phyloP scores from a whole-genome alignment of 1,284 basidiomycete genomes.

The Malassezia obtusa region DNA sequence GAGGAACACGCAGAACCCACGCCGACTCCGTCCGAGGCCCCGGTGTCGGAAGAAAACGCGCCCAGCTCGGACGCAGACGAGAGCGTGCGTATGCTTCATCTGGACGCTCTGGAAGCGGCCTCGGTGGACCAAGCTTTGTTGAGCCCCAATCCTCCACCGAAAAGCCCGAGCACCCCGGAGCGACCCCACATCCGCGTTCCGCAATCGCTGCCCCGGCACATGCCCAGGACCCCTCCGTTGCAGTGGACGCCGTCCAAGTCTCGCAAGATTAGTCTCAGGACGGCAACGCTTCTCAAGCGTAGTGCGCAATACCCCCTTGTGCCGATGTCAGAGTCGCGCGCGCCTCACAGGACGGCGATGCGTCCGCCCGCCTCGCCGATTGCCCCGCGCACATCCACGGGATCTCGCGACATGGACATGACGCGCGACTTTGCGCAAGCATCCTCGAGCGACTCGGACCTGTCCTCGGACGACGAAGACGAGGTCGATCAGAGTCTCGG shows the following conservation, averaged over 20 bases:
- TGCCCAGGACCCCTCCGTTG: neutral
- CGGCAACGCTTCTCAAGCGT: constrained; percentile 15
- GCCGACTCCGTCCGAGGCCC: too few relatives aligned
- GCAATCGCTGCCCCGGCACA: neutral
- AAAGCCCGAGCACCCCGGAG: too few relatives aligned
- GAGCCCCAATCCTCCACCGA: neutral
- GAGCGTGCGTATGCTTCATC: too few relatives aligned
- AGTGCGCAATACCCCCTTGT: constrained; percentile 10
- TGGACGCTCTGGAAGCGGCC: neutral
- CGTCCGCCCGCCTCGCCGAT: neutral
- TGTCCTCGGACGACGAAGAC: constrained; percentile 1
- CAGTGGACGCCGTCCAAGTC: constrained; percentile 11
- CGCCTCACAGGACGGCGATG: neutral
- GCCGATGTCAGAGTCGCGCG: neutral
- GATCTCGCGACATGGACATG: constrained; percentile 13
- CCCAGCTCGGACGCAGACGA: too few relatives aligned
- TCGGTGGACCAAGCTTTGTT: neutral
- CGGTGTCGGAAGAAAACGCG: too few relatives aligned
- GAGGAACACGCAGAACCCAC: too few relatives aligned
- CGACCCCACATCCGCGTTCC: neutral
- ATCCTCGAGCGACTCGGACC: neutral
- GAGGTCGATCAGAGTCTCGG: constrained; percentile 7
- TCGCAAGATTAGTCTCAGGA: constrained; percentile 14
- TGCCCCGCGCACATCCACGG: constrained; percentile 1
- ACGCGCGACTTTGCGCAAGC: neutral